These are phyloP conservation scores for Myochromella boudieri DNA, from an alignment of 768 basidiomycete species.

Conservation along the genomic window DNA sequence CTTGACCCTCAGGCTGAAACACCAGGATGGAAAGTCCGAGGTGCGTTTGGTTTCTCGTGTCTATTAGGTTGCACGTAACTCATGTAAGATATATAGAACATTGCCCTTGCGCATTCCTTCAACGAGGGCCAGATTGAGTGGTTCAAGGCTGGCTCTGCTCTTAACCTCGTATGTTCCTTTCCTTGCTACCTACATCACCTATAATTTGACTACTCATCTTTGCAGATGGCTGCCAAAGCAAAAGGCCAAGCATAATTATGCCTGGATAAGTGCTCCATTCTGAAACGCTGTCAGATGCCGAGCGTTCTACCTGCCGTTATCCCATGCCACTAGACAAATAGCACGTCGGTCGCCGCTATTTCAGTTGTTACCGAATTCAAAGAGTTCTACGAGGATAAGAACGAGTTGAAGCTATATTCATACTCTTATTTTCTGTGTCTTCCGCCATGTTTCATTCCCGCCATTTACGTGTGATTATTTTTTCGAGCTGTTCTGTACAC, in stretches of 20 bases:
- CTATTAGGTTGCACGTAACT: not conserved
- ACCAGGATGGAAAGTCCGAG: slow-evolving; percentile 75
- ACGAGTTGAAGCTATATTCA: no score
- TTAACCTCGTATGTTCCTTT: slow-evolving; percentile 68
- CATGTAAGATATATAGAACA: slow-evolving; percentile 29
- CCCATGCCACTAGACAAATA: no score
- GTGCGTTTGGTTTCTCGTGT: slow-evolving; percentile 30
- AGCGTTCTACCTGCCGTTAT: no score
- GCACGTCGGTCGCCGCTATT: no score
- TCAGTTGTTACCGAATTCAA: no score
- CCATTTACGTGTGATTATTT: not conserved
- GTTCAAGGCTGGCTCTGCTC: slow-evolving; percentile 97
- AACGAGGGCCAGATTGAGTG: slow-evolving; percentile 97
- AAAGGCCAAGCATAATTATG: slow-evolving; percentile 10
- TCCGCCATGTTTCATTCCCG: not conserved
- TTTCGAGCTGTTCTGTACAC: no score
- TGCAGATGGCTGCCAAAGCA: slow-evolving; percentile 18
- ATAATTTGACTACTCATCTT: not conserved
- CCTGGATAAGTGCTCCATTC: not conserved
- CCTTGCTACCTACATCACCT: no score
- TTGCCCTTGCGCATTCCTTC: slow-evolving; percentile 88
- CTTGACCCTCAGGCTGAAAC: slow-evolving; percentile 80
- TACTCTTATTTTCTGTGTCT: no score
- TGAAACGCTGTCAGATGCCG: not conserved
- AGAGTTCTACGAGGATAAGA: no score